Conservation (phyloP, 257 asterid species). For the Handroanthus guayacan region DNA sequence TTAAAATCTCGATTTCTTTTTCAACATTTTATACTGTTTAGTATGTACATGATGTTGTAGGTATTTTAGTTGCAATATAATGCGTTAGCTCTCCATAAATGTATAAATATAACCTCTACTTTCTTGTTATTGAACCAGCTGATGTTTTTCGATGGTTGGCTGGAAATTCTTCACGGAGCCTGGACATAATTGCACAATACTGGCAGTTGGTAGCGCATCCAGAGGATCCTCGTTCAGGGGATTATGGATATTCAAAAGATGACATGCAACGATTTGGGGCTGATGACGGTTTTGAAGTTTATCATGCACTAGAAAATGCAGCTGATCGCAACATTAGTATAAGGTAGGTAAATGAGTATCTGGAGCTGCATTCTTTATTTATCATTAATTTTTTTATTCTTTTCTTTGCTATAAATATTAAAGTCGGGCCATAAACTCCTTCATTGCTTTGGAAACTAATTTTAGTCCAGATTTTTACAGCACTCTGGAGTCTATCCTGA, state of each 20-base stretch:
- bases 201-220: slow-evolving; percentile 81
- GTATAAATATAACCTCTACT: slow-evolving; percentile 1
- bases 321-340: slow-evolving; percentile 68
- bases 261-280: slow-evolving; percentile 82
- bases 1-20: neutral
- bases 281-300: slow-evolving; percentile 65
- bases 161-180: slow-evolving; percentile 71
- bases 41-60: neutral
- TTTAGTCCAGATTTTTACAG: slow-evolving; percentile 70
- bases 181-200: slow-evolving; percentile 87
- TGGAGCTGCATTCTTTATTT: neutral
- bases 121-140: slow-evolving; percentile 52
- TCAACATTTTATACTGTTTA: neutral
- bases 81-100: neutral
- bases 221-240: slow-evolving; percentile 77
- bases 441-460: slow-evolving; percentile 36
- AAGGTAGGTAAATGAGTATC: slow-evolving; percentile 48
- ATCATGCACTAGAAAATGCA: slow-evolving; percentile 63
- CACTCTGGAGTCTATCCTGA: slow-evolving; percentile 92
- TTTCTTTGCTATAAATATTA: neutral
- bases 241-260: slow-evolving; percentile 75
- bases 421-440: neutral
- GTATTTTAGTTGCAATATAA: slow-evolving; percentile 3
- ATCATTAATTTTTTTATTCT: neutral
- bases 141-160: slow-evolving; percentile 93